Evolutionary conservation across 352 stramenopile species (phyloP).

Genomic region (Globisporangium canariense): DNA sequence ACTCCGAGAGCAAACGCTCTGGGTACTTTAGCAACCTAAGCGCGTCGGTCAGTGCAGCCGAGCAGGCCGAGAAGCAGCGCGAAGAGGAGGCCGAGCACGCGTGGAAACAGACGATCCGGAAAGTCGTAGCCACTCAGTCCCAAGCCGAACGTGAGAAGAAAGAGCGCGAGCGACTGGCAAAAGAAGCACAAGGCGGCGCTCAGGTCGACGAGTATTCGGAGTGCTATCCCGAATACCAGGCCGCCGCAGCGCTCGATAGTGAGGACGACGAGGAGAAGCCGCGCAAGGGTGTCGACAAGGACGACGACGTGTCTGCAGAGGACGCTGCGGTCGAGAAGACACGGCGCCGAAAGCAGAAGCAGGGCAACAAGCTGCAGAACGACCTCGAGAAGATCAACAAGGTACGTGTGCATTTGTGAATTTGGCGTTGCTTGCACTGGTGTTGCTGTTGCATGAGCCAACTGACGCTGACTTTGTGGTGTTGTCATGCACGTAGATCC

Average conservation of each 20-base stretch:
- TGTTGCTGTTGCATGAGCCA: not conserved
- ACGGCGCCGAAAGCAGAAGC: conserved; percentile 61
- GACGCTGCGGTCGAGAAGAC: conserved; percentile 24
- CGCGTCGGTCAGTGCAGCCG: conserved; percentile 57
- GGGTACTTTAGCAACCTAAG: conserved; percentile 75
- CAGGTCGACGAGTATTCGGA: conserved; percentile 56
- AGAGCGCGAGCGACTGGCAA: conserved; percentile 32
- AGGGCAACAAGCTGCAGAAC: conserved; percentile 60
- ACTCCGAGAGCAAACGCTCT: not conserved
- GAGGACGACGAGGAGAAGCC: conserved; percentile 64
- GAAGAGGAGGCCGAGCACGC: conserved; percentile 41
- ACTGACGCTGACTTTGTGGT: conserved; percentile 1
- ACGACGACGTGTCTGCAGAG: conserved; percentile 26
- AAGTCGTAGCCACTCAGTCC: conserved; percentile 46
- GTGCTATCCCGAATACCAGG: conserved; percentile 48
- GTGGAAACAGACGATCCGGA: conserved; percentile 61
- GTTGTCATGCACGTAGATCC: not conserved
- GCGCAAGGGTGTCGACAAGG: conserved; percentile 25
- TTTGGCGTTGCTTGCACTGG: conserved; percentile 1
- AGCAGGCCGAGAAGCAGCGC: conserved; percentile 33
- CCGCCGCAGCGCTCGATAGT: conserved; percentile 34
- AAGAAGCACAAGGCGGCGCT: conserved; percentile 33
- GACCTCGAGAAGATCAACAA: conserved; percentile 77
- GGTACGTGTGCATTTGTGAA: conserved; percentile 24
- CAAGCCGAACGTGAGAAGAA: conserved; percentile 37